These are phyloP conservation scores for Rehmannia glutinosa DNA, from an alignment of 257 asterid genomes.

Conservation along the genomic window DNA sequence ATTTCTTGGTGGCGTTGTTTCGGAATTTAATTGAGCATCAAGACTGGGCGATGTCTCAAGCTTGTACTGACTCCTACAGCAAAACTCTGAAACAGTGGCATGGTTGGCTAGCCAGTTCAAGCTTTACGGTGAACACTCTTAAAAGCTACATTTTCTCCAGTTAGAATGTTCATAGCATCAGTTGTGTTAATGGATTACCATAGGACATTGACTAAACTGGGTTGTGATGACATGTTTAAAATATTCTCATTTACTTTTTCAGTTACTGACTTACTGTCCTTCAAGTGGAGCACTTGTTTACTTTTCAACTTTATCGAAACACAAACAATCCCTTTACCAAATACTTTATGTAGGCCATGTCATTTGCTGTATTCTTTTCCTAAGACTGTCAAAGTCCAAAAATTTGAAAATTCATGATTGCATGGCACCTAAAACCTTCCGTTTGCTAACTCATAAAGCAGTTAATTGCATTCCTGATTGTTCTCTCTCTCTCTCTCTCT, in stretches of 20 bases:
- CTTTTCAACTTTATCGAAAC: not conserved
- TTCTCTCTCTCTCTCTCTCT: not conserved
- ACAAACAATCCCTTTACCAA: no score
- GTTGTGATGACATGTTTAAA: not conserved
- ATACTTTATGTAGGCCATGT: no score
- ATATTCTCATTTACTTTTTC: not conserved
- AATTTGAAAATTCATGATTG: no score
- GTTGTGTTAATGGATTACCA: not conserved
- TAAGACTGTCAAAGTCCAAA: no score
- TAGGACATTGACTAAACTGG: not conserved
- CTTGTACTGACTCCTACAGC: conserved; percentile 76
- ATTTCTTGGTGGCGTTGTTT: conserved; percentile 82
- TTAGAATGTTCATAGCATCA: not conserved
- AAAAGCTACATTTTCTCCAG: conserved; percentile 3
- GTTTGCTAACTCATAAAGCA: not conserved
- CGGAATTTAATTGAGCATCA: conserved; percentile 66
- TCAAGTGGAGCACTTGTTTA: no score
- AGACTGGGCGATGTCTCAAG: conserved; percentile 93
- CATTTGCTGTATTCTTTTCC: no score
- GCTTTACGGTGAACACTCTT: conserved; percentile 59
- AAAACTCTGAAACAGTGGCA: conserved; percentile 90
- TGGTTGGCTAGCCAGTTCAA: conserved; percentile 98
- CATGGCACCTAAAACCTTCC: no score
- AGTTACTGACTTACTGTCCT: no score
- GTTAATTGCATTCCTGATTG: not conserved